phyloP scores from a whole-genome alignment of 306 rosid genomes.

The Erythrophleum fordii region DNA sequence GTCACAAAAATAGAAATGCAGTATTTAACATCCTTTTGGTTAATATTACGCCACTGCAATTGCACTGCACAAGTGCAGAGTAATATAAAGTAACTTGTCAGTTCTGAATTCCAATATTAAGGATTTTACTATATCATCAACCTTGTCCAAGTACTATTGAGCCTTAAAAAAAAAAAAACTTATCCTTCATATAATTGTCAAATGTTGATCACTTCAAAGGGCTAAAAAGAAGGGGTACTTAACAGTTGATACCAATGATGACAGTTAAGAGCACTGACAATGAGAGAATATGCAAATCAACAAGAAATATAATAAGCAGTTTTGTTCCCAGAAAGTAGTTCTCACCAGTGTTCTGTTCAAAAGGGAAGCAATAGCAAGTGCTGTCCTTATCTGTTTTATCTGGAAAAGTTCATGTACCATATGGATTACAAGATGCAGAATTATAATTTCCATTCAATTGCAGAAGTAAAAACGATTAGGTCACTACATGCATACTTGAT shows the following conservation, averaged over 20 bases:
- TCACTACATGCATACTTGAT: conserved; percentile 76
- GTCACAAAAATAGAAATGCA: background rate
- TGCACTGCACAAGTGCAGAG: background rate
- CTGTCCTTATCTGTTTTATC: conserved; percentile 90
- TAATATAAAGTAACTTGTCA: conserved; percentile 22
- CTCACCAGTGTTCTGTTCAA: conserved; percentile 95
- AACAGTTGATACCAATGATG: background rate
- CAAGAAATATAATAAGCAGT: conserved; percentile 22
- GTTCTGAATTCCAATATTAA: conserved; percentile 11
- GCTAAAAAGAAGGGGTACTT: background rate
- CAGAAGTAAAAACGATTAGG: conserved; percentile 47
- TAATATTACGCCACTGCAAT: background rate
- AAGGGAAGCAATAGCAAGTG: conserved; percentile 89
- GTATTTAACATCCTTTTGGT: conserved; percentile 5
- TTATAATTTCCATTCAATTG: conserved; percentile 38
- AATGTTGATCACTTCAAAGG: conserved; percentile 10
- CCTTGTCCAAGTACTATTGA: background rate
- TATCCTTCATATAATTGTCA: conserved; percentile 13
- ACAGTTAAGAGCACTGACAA: conserved; percentile 1
- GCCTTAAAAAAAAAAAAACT: conserved; percentile 3
- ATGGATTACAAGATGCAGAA: conserved; percentile 30
- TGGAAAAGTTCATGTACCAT: conserved; percentile 49
- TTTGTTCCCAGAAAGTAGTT: conserved; percentile 27
- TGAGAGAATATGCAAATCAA: conserved; percentile 6
- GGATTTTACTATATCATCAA: background rate